Conservation (phyloP, 345 rosid species). For the Salix purpurea region DNA sequence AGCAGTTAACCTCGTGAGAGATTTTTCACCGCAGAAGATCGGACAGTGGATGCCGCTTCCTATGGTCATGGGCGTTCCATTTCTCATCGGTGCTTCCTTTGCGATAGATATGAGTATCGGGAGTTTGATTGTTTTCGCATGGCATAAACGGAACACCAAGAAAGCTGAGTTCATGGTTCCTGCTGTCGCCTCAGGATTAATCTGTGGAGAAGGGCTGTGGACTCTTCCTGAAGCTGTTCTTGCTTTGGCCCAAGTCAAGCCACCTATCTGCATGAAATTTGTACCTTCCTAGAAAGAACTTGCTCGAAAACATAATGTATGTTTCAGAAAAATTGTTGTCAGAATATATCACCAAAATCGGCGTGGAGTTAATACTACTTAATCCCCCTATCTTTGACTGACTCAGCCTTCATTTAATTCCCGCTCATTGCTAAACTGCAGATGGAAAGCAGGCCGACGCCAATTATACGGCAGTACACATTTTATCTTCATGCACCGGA, state of each 20-base stretch:
- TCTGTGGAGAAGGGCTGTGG: constrained; percentile 95
- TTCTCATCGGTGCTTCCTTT: constrained; percentile 86
- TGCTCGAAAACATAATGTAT: background rate
- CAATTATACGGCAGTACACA: background rate
- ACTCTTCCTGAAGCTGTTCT: constrained; percentile 76
- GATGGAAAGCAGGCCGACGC: no score
- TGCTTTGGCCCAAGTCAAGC: constrained; percentile 71
- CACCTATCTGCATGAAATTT: constrained; percentile 92
- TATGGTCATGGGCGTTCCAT: constrained; percentile 81
- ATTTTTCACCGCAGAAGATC: constrained; percentile 48
- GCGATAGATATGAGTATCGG: constrained; percentile 86
- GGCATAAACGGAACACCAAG: constrained; percentile 57
- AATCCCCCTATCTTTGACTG: no score
- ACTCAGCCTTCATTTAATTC: no score
- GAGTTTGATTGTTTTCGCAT: constrained; percentile 54
- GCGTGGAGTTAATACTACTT: no score
- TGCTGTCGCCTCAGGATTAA: constrained; percentile 78
- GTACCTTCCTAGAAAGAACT: constrained; percentile 31
- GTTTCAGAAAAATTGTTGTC: background rate
- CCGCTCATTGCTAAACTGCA: no score
- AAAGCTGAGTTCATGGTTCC: constrained; percentile 78
- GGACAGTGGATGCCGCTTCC: constrained; percentile 90
- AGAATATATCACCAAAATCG: no score
- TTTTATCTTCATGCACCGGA: background rate
- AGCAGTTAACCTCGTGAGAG: constrained; percentile 56